A percentile compares a stretch with the other conserved stretches of the same genome.
phyloP scores from a whole-genome alignment of 1,284 basidiomycete species.

The Austropuccinia psidii region DNA sequence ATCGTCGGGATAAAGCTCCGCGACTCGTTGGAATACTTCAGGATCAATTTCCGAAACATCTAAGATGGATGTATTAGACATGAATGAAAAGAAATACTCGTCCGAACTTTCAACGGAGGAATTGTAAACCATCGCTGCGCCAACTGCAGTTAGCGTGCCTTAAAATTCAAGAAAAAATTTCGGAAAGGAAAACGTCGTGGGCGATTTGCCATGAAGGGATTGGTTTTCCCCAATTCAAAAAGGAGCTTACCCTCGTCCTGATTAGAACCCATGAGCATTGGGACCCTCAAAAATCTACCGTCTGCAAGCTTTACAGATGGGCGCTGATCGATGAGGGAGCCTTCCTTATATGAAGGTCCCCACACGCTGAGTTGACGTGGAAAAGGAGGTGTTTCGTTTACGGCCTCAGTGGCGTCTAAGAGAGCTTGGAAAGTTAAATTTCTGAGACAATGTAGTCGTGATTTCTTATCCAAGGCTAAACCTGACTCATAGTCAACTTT shows the following conservation, averaged over 20 bases:
- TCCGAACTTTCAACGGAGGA: background rate
- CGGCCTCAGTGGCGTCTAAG: background rate
- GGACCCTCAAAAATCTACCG: slow-evolving; percentile 9
- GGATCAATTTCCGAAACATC: slow-evolving; percentile 8
- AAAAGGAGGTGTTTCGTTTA: slow-evolving; percentile 10
- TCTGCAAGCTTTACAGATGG: slow-evolving; percentile 11
- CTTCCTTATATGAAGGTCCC: slow-evolving; percentile 29
- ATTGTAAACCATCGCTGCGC: background rate
- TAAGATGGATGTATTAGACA: slow-evolving; percentile 23
- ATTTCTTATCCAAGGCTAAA: background rate
- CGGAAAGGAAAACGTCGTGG: no score
- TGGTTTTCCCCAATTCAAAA: no score
- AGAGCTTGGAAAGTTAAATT: background rate
- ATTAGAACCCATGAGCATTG: slow-evolving; percentile 22
- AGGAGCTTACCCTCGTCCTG: slow-evolving; percentile 23
- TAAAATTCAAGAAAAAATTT: background rate
- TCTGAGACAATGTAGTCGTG: slow-evolving; percentile 29
- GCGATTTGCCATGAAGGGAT: no score
- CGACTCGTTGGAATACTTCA: slow-evolving; percentile 8
- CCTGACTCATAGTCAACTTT: background rate
- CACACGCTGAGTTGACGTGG: slow-evolving; percentile 8
- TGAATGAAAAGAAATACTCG: slow-evolving; percentile 6
- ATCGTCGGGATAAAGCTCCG: slow-evolving; percentile 39
- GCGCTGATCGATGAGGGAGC: slow-evolving; percentile 5
- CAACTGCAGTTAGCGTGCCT: slow-evolving; percentile 8